Conservation (phyloP, 164 flowering plant species). For the Taxillus chinensis region DNA sequence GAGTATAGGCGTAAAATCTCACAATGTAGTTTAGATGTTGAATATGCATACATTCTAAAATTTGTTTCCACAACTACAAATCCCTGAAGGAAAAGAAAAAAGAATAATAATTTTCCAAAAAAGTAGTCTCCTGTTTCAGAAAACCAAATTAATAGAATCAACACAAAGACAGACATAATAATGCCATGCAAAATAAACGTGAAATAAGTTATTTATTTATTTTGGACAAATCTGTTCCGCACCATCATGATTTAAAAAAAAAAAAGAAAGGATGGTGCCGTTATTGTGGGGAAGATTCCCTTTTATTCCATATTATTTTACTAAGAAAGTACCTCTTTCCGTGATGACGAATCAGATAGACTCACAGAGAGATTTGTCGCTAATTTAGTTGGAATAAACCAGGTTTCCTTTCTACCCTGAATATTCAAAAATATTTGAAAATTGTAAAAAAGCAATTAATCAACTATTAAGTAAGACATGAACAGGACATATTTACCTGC, state of each 20-base stretch:
- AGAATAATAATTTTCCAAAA: neutral
- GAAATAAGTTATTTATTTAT: too few relatives aligned
- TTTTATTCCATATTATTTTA: too few relatives aligned
- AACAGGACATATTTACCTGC: conserved; percentile 40
- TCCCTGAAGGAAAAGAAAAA: conserved; percentile 41
- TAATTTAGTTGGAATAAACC: conserved; percentile 95
- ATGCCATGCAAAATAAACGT: neutral
- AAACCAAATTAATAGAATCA: neutral
- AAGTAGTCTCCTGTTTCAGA: too few relatives aligned
- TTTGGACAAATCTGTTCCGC: too few relatives aligned
- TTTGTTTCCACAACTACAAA: conserved; percentile 91
- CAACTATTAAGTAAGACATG: neutral
- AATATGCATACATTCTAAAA: conserved; percentile 87
- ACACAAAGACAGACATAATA: neutral
- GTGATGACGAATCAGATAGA: conserved; percentile 75
- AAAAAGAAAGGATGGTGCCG: too few relatives aligned
- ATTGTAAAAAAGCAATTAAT: neutral
- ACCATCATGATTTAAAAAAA: neutral
- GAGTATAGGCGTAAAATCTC: conserved; percentile 86
- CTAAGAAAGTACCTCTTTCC: conserved; percentile 52
- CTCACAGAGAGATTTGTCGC: conserved; percentile 88
- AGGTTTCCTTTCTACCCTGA: conserved; percentile 95
- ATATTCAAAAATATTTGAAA: conserved; percentile 9
- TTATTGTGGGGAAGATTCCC: too few relatives aligned
- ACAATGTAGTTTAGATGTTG: conserved; percentile 81